A percentile compares a stretch with the other conserved stretches of the same genome.
Evolutionary conservation across 176 grass and related monocot species (phyloP).

Genomic region (Miscanthus lutarioriparius): DNA sequence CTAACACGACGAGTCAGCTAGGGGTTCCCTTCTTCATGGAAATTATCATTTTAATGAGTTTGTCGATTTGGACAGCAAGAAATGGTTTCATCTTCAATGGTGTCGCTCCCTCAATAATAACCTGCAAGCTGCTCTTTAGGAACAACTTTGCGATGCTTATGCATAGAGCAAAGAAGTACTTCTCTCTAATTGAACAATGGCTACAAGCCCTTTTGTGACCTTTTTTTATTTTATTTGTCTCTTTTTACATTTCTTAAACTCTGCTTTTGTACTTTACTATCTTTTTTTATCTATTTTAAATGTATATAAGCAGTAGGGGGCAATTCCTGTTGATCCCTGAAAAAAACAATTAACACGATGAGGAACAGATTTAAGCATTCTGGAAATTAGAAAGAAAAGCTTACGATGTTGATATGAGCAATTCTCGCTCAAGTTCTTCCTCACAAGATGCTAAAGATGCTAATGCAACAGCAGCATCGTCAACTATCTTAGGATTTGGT

Average conservation of each 20-base stretch:
- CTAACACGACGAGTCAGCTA: not conserved
- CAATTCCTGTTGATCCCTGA: not conserved
- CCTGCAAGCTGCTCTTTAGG: not conserved
- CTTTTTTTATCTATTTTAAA: not conserved
- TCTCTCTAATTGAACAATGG: not conserved
- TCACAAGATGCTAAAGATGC: constrained; percentile 93
- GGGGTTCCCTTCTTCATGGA: not conserved
- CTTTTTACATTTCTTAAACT: not conserved
- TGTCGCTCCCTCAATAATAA: not conserved
- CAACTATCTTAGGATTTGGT: constrained; percentile 66
- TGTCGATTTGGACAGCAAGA: not conserved
- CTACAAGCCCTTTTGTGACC: not conserved
- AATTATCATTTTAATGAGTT: not conserved
- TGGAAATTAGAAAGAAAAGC: constrained; percentile 23
- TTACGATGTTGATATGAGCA: constrained; percentile 98
- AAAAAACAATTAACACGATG: not conserved
- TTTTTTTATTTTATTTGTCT: not conserved
- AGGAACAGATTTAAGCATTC: not conserved
- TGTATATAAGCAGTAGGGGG: not conserved
- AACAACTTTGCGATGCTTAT: not conserved
- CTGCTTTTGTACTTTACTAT: not conserved
- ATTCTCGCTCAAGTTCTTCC: constrained; percentile 91
- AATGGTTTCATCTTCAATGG: not conserved
- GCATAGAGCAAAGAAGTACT: not conserved
- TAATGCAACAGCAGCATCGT: constrained; percentile 68